Evolutionary conservation across 805 yeast species (phyloP).

Genomic region (Candida hispaniensis): DNA sequence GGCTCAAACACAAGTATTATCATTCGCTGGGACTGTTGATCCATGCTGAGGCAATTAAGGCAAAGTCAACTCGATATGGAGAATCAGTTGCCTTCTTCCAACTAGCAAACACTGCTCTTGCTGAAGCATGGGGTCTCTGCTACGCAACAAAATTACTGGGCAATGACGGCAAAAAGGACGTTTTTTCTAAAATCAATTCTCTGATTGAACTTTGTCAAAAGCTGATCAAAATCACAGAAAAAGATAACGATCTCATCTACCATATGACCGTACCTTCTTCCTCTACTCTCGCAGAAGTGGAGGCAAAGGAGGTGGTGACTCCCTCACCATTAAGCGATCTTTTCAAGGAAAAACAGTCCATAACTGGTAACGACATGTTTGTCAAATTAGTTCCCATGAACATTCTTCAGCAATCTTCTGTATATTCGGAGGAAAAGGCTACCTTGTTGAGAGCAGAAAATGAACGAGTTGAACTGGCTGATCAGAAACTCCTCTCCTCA

Average conservation of each 20-base stretch:
- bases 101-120: constrained; percentile 34
- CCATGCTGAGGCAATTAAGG: constrained; percentile 45
- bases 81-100: constrained; percentile 58
- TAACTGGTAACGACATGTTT: constrained; percentile 49
- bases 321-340: constrained; percentile 38
- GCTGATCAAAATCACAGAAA: constrained; percentile 34
- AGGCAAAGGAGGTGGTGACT: constrained; percentile 59
- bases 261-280: constrained; percentile 63
- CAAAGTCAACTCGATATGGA: constrained; percentile 46
- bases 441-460: constrained; percentile 58
- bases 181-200: constrained; percentile 1
- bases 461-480: constrained; percentile 65
- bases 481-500: constrained; percentile 67
- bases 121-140: too few relatives aligned
- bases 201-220: background rate
- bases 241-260: constrained; percentile 84
- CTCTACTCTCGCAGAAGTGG: constrained; percentile 51
- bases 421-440: constrained; percentile 85
- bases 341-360: constrained; percentile 34
- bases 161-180: constrained; percentile 5
- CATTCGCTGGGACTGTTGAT: constrained; percentile 50
- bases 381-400: constrained; percentile 73
- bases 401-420: constrained; percentile 77
- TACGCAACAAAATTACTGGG: constrained; percentile 3
- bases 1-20: constrained; percentile 46